Evolutionary conservation across 1,284 basidiomycete genomes (phyloP).

Genomic region (Marasmius oreades): DNA sequence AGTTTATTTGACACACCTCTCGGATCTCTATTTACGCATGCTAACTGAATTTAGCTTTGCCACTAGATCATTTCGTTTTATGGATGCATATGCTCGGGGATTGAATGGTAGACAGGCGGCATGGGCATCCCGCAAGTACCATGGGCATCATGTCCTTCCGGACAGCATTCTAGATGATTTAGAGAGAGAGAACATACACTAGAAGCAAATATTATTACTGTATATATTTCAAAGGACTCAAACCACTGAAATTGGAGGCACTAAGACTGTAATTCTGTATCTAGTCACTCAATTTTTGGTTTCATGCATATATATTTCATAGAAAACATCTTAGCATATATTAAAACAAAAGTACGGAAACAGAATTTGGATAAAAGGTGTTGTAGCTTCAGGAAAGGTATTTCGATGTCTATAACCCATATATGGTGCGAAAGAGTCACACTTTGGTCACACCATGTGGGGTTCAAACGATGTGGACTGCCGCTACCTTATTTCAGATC

Average conservation of each 20-base stretch:
- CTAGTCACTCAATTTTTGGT: too few relatives aligned
- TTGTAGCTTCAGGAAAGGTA: too few relatives aligned
- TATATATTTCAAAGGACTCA: background rate
- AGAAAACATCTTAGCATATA: too few relatives aligned
- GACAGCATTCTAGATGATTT: conserved; percentile 4
- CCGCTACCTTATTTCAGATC: too few relatives aligned
- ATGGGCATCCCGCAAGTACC: conserved; percentile 6
- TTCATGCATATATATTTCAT: too few relatives aligned
- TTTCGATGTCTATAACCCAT: too few relatives aligned
- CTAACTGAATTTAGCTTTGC: background rate
- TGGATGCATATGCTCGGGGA: conserved; percentile 3
- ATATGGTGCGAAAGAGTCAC: too few relatives aligned
- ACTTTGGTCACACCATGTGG: too few relatives aligned
- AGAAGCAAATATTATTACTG: background rate
- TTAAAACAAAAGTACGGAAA: too few relatives aligned
- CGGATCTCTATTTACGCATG: background rate
- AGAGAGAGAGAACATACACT: background rate
- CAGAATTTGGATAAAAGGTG: too few relatives aligned
- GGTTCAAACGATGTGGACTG: too few relatives aligned
- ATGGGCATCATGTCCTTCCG: conserved; percentile 4
- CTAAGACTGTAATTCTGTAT: background rate
- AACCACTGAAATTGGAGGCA: background rate
- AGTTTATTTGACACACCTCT: background rate
- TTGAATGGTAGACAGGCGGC: conserved; percentile 6
- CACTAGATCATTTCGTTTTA: background rate